Base-by-base conservation (phyloP, 1,284 basidiomycete genomes). In the Marasmius sp. region DNA sequence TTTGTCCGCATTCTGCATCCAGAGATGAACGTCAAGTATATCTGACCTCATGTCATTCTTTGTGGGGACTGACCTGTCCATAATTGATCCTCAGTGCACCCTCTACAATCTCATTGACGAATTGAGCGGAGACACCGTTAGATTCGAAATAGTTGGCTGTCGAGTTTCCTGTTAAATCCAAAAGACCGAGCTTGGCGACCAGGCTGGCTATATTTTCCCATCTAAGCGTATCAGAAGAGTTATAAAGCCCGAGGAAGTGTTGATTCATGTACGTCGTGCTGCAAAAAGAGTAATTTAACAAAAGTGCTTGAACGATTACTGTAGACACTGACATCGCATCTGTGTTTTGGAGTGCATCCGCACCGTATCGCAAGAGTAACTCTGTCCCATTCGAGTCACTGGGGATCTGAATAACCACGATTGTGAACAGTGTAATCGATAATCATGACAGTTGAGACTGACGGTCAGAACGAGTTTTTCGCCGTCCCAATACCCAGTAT, bases 11-110 rank as follows among this genome's bases (percentile, higher is more conserved):
- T 95, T 86, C 82, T 92, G 60, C 36, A 53, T 27, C 27, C 27
- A 27, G 27, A 27, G 27, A 27, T 27, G 5, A 27, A 27, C 27
- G 27, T 27, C 5, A 2, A 27, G 5, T 27, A 27, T 5, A 27
- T 27, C 5, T 27, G 27, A 27, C 27, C 27, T 27, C 27, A 27
- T 2, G 27, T 27, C 27, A 27, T 27, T 27, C 33, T 49, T 61
- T 48, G 41, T 43, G 33, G 50, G 16, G 65, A 81, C 27, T 27
- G 60, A 90, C 92, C 79, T 92, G 91, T 22, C 87, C 93, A 70
- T 96, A 96, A 74, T 98, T 98, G 51, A 95, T 93, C 18, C 95
- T 82, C 8, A 93, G 94, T 4, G 89, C 87, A 2, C 88, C 91
- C 64, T 94, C 93, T 54, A 96, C 82, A 57, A 97, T 76, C 75